Base-by-base conservation (phyloP, 1,284 basidiomycete species). In the Meripilus lineatus region DNA sequence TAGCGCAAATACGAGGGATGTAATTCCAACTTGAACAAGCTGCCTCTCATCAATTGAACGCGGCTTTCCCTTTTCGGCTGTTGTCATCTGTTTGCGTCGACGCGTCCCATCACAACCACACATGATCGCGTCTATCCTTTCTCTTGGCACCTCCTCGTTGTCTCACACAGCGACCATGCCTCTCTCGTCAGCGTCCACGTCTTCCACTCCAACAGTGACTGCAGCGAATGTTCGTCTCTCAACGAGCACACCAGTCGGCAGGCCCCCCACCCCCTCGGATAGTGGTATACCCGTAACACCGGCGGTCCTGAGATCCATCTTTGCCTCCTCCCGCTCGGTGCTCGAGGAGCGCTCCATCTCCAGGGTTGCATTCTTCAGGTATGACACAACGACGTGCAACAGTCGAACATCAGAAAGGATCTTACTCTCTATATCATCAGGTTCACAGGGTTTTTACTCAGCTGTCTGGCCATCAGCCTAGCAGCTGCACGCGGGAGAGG, bases 351-450 rank as follows among this genome's bases (percentile, higher is more conserved):
- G 88, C 26, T 81, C 84, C 0, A 78, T 90, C 40, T 90, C 87
- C 30, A 76, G 86, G 13, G 72, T 87, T 37, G 87, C 88, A 35
- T 90, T 90, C 69, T 90, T 90, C 63, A 76, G 88, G 87, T 84
- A 42, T 37, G 40, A 7, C 28, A 36, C 22, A 37, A 22, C 32
- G 28, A 45, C 7, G 7, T 28, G 20, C 3, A 15, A 30, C 6
- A 22, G n/a, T 24, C n/a, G 38, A 5, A 6, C 40, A 39, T 44
- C 17, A 24, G 18, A 10, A n/a, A n/a, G 26, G 24, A 26, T 44
- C 40, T 34, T 33, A 11, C 20, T 23, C 20, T 18, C 7, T 10
- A 13, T 21, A 35, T 21, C 8, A 14, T 15, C 41, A 89, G 86
- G 50, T 89, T 89, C 59, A 72, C 84, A 2, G 88, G 86, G 1